Conservation (phyloP, 345 rosid genomes). For the Heritiera fomes region DNA sequence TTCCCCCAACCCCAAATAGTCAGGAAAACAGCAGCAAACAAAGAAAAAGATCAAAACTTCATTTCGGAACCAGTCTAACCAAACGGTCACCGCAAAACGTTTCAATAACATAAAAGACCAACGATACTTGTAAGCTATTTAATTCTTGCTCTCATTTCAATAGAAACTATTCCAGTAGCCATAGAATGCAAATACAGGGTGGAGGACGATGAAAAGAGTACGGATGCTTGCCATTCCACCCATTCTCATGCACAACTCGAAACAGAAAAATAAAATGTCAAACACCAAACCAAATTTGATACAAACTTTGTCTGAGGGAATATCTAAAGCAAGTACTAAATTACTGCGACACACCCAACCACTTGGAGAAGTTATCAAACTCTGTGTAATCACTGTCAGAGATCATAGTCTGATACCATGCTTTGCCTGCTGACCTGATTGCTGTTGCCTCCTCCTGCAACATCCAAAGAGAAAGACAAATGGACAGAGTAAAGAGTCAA, state of each 20-base stretch:
- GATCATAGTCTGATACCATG: constrained; percentile 91
- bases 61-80: background rate
- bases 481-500: background rate
- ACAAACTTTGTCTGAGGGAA: background rate
- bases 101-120: background rate
- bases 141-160: background rate
- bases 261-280: background rate
- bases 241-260: too few species aligned
- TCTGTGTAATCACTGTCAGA: constrained; percentile 91
- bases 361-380: constrained; percentile 78
- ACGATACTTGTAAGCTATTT: background rate
- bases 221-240: background rate
- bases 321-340: constrained; percentile 16
- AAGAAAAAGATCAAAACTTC: background rate
- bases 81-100: background rate
- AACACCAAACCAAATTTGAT: constrained; percentile 16
- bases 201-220: background rate
- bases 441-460: constrained; percentile 78
- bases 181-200: background rate
- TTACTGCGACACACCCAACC: constrained; percentile 75
- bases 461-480: constrained; percentile 3
- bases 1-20: background rate
- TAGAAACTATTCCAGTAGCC: background rate
- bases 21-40: background rate
- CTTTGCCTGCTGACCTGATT: constrained; percentile 78